A percentile compares a stretch with the other conserved stretches of the same genome.
phyloP scores from a whole-genome alignment of 2,329 filamentous ascomycete genomes.

The Magnaporthiopsis incrustans region DNA sequence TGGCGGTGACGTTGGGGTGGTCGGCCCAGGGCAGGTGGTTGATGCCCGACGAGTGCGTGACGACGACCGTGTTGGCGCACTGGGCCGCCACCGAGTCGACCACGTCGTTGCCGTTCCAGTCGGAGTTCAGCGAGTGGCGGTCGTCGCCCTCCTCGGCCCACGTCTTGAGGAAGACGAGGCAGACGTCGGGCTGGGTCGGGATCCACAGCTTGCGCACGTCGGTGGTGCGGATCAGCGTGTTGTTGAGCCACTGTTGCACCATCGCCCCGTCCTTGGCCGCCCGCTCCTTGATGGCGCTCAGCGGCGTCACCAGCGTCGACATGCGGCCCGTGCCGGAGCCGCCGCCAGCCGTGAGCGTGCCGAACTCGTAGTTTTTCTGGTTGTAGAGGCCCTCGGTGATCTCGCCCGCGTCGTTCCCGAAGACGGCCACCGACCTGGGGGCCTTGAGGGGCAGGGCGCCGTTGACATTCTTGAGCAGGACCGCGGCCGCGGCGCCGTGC shows the following conservation, averaged over 20 bases:
- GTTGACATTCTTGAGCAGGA: conserved; percentile 65
- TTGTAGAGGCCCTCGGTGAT: conserved; percentile 59
- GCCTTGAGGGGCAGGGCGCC: conserved; percentile 50
- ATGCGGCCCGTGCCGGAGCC: conserved; percentile 46
- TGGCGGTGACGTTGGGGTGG: conserved; percentile 52
- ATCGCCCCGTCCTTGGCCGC: conserved; percentile 45
- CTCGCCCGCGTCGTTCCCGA: conserved; percentile 56
- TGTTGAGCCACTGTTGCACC: conserved; percentile 40
- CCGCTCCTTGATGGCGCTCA: conserved; percentile 45
- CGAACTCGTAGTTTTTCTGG: conserved; percentile 52
- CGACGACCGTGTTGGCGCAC: conserved; percentile 43
- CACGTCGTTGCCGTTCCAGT: conserved; percentile 46
- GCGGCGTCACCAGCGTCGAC: conserved; percentile 35
- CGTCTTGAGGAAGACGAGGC: conserved; percentile 57
- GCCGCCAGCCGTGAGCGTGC: conserved; percentile 51
- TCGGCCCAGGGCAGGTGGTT: conserved; percentile 48
- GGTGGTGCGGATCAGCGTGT: conserved; percentile 29
- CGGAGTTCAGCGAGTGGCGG: conserved; percentile 56
- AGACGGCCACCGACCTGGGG: conserved; percentile 48
- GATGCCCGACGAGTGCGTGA: conserved; percentile 55
- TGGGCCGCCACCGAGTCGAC: conserved; percentile 38
- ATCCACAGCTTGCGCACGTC: conserved; percentile 37
- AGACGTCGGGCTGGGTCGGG: conserved; percentile 51
- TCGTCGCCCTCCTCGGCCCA: conserved; percentile 68
- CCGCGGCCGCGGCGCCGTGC: conserved; percentile 48